Percentiles rank a stretch among this genome's conserved stretches.
Conservation (phyloP, 805 yeast genomes). For the Sugiyamaella smithiae region DNA sequence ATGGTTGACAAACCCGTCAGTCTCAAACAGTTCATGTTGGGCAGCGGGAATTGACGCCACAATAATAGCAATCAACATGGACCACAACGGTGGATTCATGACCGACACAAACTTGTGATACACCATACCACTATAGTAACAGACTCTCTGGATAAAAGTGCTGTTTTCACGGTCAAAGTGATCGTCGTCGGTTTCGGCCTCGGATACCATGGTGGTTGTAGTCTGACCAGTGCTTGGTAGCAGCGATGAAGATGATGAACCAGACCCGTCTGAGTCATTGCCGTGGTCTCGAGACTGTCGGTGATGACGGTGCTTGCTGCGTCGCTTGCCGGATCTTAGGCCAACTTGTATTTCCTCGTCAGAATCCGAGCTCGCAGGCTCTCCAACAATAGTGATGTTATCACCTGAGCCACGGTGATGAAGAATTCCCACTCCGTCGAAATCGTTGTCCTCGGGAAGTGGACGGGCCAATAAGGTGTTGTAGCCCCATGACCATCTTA, state of each 20-base stretch:
- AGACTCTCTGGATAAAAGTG: not conserved
- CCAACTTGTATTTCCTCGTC: conserved; percentile 7
- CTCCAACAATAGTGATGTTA: not conserved
- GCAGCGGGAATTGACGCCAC: conserved; percentile 55
- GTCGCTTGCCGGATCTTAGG: not conserved
- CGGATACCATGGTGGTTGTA: conserved; percentile 8
- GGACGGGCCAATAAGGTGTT: conserved; percentile 52
- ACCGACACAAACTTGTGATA: conserved; percentile 24
- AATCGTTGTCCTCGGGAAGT: conserved; percentile 11
- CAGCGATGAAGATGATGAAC: not conserved
- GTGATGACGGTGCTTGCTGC: not conserved
- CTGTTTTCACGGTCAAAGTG: not conserved
- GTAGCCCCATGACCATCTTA: conserved; percentile 74
- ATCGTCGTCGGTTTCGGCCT: not conserved
- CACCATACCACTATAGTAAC: not conserved
- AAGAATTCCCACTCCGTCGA: not conserved
- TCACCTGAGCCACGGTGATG: not conserved
- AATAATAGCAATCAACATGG: conserved; percentile 58
- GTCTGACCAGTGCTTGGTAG: conserved; percentile 1
- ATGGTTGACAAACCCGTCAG: conserved; percentile 45
- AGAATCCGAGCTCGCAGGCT: not conserved
- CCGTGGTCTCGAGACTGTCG: not conserved
- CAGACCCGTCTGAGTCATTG: conserved; percentile 1
- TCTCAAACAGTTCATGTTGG: conserved; percentile 45
- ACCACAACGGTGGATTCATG: conserved; percentile 67